These are phyloP conservation scores for Oropetium thomaeum DNA, from an alignment of 176 grass and related monocot species.

Conservation along the genomic window DNA sequence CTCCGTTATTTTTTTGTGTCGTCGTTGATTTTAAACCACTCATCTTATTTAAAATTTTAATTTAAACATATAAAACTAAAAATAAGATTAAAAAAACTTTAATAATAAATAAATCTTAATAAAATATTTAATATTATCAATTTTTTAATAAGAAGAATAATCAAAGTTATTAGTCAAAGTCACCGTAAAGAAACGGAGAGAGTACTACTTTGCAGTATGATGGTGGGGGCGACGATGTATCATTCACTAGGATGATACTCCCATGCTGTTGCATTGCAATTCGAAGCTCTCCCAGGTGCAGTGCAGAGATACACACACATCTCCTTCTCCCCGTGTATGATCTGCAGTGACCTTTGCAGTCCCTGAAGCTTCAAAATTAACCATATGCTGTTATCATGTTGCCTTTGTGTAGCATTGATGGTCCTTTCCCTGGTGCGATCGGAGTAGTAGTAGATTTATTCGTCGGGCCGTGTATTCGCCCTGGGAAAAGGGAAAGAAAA, in stretches of 20 bases:
- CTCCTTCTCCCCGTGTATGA: slow-evolving; percentile 2
- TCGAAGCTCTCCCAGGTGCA: slow-evolving; percentile 14
- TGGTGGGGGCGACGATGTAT: slow-evolving; percentile 42
- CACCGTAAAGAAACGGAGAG: no score
- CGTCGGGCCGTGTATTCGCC: slow-evolving; percentile 45
- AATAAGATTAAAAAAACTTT: no score
- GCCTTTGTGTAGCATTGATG: slow-evolving; percentile 17
- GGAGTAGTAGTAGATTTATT: slow-evolving; percentile 37
- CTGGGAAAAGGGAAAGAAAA: slow-evolving; percentile 35
- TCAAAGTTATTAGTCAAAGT: no score
- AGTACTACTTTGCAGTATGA: slow-evolving; percentile 40
- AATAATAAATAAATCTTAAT: no score
- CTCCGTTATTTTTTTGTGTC: no score
- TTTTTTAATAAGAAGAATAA: no score
- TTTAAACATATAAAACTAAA: no score
- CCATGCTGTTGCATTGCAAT: slow-evolving; percentile 27
- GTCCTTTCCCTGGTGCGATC: slow-evolving; percentile 27
- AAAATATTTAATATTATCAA: no score
- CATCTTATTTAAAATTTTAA: no score
- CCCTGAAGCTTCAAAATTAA: slow-evolving; percentile 9
- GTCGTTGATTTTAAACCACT: no score
- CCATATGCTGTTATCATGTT: slow-evolving; percentile 15
- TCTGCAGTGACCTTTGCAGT: background rate
- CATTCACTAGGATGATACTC: slow-evolving; percentile 34
- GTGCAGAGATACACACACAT: background rate